A percentile compares a stretch with the other conserved stretches of the same genome.
Conservation (phyloP, 371 early-diverging fungal genomes). For the Rhizopus arrhizus region DNA sequence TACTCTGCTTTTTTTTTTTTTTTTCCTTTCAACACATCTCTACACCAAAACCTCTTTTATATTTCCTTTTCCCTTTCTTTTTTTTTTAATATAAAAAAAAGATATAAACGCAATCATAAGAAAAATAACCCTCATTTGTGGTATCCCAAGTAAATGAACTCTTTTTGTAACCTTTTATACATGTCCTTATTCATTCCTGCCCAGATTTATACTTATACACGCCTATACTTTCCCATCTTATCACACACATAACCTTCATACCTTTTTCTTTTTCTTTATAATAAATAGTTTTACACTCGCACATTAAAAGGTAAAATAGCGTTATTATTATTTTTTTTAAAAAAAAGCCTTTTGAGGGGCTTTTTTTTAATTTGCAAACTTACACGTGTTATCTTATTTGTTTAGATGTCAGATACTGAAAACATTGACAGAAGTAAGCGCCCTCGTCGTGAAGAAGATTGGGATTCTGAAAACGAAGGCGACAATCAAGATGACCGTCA, state of each 20-base stretch:
- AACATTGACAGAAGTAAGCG: conserved; percentile 49
- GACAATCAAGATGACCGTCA: conserved; percentile 47
- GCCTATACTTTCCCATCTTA: neutral
- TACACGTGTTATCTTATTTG: neutral
- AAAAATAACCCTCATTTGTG: neutral
- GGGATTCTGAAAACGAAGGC: conserved; percentile 41
- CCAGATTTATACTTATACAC: conserved; percentile 3
- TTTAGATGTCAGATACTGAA: conserved; percentile 34
- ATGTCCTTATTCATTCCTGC: conserved; percentile 3
- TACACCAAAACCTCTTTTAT: neutral
- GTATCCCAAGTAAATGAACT: conserved; percentile 7
- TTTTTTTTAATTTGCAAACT: conserved; percentile 3
- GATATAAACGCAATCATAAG: neutral
- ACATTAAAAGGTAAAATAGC: neutral
- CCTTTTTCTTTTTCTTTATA: neutral
- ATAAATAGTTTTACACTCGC: neutral
- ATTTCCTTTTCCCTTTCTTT: neutral
- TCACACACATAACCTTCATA: neutral
- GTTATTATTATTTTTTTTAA: neutral
- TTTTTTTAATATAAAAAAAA: conserved; percentile 1
- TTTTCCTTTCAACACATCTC: neutral
- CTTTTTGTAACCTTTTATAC: conserved; percentile 2
- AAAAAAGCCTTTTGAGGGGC: neutral
- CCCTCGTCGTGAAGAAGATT: conserved; percentile 49
- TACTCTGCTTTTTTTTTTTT: neutral